phyloP scores from a whole-genome alignment of 2,329 filamentous ascomycete species.

The Sarocladium oryzae region DNA sequence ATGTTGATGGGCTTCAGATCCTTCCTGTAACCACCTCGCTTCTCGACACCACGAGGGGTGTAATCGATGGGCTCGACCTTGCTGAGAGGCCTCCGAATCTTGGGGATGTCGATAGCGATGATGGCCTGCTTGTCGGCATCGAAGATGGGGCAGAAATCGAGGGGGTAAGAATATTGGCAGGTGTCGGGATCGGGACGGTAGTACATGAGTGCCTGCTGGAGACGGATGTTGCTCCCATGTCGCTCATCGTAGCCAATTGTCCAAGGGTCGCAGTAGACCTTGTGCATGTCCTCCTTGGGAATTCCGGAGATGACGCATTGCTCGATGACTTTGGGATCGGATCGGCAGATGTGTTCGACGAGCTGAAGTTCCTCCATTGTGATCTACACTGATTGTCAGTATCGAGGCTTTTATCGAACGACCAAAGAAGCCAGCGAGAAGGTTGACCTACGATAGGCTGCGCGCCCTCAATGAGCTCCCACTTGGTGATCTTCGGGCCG shows the following conservation, averaged over 20 bases:
- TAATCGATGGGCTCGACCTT: conserved; percentile 73
- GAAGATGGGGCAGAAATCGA: conserved; percentile 92
- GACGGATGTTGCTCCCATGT: conserved; percentile 68
- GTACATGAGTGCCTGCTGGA: conserved; percentile 95
- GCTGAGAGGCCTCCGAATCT: conserved; percentile 67
- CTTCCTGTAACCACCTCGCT: conserved; percentile 66
- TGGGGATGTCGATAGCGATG: conserved; percentile 77
- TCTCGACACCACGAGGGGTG: conserved; percentile 64
- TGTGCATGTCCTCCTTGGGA: conserved; percentile 80
- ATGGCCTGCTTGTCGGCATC: conserved; percentile 74
- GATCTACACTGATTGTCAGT: conserved; percentile 45
- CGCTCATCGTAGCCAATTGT: conserved; percentile 92
- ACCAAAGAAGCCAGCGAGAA: background rate
- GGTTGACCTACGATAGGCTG: conserved; percentile 63
- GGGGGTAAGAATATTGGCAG: conserved; percentile 82
- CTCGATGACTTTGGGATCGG: conserved; percentile 81
- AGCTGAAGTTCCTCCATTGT: conserved; percentile 84
- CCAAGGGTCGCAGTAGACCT: conserved; percentile 95
- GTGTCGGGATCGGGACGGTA: conserved; percentile 81
- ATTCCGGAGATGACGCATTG: conserved; percentile 82
- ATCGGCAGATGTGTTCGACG: conserved; percentile 69
- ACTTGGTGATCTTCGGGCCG: conserved; percentile 59
- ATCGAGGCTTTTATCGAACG: background rate
- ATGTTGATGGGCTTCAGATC: conserved; percentile 84
- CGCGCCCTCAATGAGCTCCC: conserved; percentile 68